Conservation (phyloP, 2,329 filamentous ascomycete species). For the Fusarium sp. region DNA sequence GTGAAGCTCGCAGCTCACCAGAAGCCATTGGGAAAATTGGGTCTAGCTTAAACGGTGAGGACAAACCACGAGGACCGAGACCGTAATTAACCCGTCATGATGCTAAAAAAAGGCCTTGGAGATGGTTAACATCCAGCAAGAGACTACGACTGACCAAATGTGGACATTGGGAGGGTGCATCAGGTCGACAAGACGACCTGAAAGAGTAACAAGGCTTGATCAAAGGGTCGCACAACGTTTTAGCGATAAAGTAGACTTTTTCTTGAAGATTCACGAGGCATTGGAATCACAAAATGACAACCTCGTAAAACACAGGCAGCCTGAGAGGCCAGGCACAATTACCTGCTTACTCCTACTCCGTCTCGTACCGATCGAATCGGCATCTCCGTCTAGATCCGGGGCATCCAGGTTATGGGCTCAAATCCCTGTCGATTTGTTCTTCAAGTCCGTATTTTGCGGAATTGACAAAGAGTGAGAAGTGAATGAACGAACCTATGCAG, state of each 20-base stretch:
- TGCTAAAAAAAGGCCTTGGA: conserved; percentile 41
- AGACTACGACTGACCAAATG: conserved; percentile 5
- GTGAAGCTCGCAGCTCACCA: conserved; percentile 19
- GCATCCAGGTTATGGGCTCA: neutral
- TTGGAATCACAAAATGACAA: conserved; percentile 22
- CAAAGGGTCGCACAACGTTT: no score
- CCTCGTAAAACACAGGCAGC: conserved; percentile 30
- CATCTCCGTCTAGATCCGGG: conserved; percentile 29
- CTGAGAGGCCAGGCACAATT: no score
- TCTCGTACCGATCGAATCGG: conserved; percentile 28
- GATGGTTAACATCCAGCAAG: conserved; percentile 12
- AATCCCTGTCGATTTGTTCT: conserved; percentile 4
- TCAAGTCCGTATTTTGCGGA: neutral
- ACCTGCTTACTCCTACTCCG: conserved; percentile 5
- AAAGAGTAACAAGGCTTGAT: conserved; percentile 13
- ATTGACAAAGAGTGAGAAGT: neutral
- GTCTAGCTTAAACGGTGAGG: conserved; percentile 41
- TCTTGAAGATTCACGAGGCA: conserved; percentile 3
- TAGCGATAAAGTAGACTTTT: neutral
- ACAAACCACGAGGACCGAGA: conserved; percentile 27
- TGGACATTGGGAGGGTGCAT: conserved; percentile 18
- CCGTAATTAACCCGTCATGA: conserved; percentile 45
- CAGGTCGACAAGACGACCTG: conserved; percentile 24
- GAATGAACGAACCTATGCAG: neutral
- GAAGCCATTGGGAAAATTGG: conserved; percentile 14